Evolutionary conservation across 345 rosid species (phyloP), one percentile per base, ranked within the genome.

Genomic region (Litchi chinensis): DNA sequence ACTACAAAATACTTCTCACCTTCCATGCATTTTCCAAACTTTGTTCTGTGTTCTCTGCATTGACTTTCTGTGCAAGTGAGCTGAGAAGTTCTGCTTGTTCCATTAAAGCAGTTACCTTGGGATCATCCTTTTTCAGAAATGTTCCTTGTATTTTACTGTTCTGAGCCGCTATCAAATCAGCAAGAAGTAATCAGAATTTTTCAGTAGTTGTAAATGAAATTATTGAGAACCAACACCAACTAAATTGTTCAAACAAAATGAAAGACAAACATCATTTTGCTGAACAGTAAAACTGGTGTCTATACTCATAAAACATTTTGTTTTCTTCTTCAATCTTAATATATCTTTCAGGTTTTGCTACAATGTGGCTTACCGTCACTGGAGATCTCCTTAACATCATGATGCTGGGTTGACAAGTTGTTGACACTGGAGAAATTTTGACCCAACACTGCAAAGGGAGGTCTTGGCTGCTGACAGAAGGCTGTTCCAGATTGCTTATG

Each of bases 21-120:
- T 93, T 94, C 99, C 97, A 93, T 63, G 99, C 95, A 91, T 86
- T 90, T 84, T 96, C 98, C 76, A 93, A 89, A 89, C 97, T 89
- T 85, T 90, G 93, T 28, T 94, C 97, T 70, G 94, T 86, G 84
- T 84, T 89, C 77, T 94, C 98, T 43, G 86, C 46, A 68, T 87
- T 89, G 67, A 96, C 93, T 91, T 90, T 96, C 77, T 76, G 70
- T 4, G 97, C 91, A 57, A 96, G 89, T 68, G 99, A 89, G 82
- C 90, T 89, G 76, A 96, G 93, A 83, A 94, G 90, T 83, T 92
- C 94, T 37, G 98, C 94, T 88, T 94, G 99, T 87, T 94, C 93
- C 93, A 92, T 85, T 87, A 96, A 80, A 81, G 90, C 89, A 74
- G 87, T 67, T 77, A 93, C 85, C 89, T 91, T 94, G 73, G 97